A percentile compares a stretch with the other conserved stretches of the same genome.
phyloP scores from a whole-genome alignment of 352 stramenopile species.

The Thalassiosira oceanica region DNA sequence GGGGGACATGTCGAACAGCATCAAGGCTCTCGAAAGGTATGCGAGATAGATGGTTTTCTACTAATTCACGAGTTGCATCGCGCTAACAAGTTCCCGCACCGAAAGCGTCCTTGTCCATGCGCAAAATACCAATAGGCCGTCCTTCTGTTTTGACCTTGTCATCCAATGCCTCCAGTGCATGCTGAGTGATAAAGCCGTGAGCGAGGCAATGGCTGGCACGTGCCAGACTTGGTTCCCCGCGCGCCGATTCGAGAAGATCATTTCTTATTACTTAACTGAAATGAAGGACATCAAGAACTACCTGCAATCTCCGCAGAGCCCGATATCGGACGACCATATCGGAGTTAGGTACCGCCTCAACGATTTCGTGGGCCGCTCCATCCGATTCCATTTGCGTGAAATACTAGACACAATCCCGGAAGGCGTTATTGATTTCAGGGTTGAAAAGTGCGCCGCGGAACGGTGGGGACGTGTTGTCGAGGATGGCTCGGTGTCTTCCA shows the following conservation, averaged over 20 bases:
- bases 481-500: constrained; percentile 42
- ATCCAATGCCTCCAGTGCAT: constrained; percentile 38
- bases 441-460: constrained; percentile 25
- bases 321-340: constrained; percentile 6
- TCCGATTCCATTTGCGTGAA: constrained; percentile 43
- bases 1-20: too few species aligned
- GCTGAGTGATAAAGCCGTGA: constrained; percentile 4
- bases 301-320: neutral
- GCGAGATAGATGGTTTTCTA: too few species aligned
- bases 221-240: constrained; percentile 35
- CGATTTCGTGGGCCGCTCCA: constrained; percentile 45
- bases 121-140: too few species aligned
- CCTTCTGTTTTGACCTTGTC: constrained; percentile 22
- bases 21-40: too few species aligned
- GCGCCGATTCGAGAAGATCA: constrained; percentile 21
- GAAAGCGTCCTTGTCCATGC: too few species aligned
- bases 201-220: constrained; percentile 22
- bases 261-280: constrained; percentile 29
- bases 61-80: too few species aligned
- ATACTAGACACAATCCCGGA: constrained; percentile 37
- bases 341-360: constrained; percentile 35
- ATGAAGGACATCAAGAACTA: constrained; percentile 31
- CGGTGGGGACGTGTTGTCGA: constrained; percentile 39
- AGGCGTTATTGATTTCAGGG: constrained; percentile 19
- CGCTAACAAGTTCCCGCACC: too few species aligned